These are phyloP conservation scores for Zygoascus bituminiphila DNA, from an alignment of 805 yeast species.

Conservation along the genomic window DNA sequence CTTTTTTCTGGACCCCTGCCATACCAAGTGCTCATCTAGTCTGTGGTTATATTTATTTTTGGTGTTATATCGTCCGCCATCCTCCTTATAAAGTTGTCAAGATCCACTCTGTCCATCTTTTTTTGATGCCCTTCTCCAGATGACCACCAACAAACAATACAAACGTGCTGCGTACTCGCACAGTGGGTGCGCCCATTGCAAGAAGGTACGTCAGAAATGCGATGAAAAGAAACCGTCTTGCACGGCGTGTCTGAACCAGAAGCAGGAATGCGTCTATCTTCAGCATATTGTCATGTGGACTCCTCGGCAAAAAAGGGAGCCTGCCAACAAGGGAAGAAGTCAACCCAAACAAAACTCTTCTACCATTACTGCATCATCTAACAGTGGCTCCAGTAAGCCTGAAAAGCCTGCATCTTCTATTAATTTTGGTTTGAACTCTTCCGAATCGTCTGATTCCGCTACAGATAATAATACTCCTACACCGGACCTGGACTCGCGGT, in stretches of 20 bases:
- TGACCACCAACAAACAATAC: constrained; percentile 1
- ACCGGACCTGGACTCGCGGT: not conserved
- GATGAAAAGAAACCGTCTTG: constrained; percentile 16
- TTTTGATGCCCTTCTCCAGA: too few species aligned
- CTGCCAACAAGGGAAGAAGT: not conserved
- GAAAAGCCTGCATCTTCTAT: not conserved
- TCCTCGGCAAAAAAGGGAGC: constrained; percentile 6
- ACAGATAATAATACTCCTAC: not conserved
- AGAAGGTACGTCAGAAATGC: constrained; percentile 16
- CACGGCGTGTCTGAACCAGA: constrained; percentile 9
- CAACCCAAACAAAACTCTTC: not conserved
- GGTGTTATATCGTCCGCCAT: too few species aligned
- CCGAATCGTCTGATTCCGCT: not conserved
- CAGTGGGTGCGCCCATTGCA: constrained; percentile 11
- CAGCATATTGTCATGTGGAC: constrained; percentile 13
- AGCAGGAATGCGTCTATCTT: constrained; percentile 13
- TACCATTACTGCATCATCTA: not conserved
- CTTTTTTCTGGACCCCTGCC: too few species aligned
- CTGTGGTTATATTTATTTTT: too few species aligned
- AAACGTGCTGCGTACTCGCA: constrained; percentile 8
- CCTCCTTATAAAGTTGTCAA: too few species aligned
- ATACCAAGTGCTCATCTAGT: too few species aligned
- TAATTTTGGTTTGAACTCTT: not conserved
- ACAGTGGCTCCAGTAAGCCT: not conserved
- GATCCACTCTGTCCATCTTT: too few species aligned